phyloP scores from a whole-genome alignment of 768 basidiomycete genomes.

The Amanita pallidorosea region DNA sequence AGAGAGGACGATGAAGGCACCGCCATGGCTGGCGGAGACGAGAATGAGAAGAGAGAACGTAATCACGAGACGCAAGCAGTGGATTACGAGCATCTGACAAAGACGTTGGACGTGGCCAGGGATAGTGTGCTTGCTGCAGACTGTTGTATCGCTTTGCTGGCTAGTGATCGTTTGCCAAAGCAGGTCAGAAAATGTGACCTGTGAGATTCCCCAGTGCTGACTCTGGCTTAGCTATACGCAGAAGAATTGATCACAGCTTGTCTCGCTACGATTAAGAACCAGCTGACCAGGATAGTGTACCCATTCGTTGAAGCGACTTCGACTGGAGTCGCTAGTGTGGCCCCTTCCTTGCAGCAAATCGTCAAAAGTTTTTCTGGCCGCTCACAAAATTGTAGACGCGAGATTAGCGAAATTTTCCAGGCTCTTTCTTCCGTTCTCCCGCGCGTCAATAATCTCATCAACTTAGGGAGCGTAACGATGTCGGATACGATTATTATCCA shows the following conservation, averaged over 20 bases:
- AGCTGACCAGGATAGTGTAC: slow-evolving; percentile 69
- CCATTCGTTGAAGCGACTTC: slow-evolving; percentile 72
- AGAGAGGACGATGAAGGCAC: slow-evolving; percentile 22
- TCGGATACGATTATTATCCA: slow-evolving; percentile 89
- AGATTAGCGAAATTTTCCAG: slow-evolving; percentile 63
- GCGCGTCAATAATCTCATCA: slow-evolving; percentile 63
- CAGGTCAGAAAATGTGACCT: slow-evolving; percentile 43
- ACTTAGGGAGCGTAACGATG: slow-evolving; percentile 65
- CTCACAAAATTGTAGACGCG: slow-evolving; percentile 27
- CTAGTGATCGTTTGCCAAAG: slow-evolving; percentile 73
- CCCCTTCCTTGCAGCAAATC: slow-evolving; percentile 40
- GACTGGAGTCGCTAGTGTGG: slow-evolving; percentile 22
- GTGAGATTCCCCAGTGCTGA: not conserved
- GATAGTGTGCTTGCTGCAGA: slow-evolving; percentile 79
- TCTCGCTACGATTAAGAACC: slow-evolving; percentile 67
- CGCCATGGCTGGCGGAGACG: slow-evolving; percentile 14
- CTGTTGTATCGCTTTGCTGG: slow-evolving; percentile 69
- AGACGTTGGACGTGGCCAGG: slow-evolving; percentile 46
- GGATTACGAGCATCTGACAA: slow-evolving; percentile 39
- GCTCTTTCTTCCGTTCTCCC: slow-evolving; percentile 63
- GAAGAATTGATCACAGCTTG: slow-evolving; percentile 85
- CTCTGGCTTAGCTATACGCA: slow-evolving; percentile 61
- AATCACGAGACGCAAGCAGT: slow-evolving; percentile 25
- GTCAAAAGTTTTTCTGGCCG: slow-evolving; percentile 28
- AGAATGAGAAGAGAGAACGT: slow-evolving; percentile 9